Percentiles rank a stretch among this genome's conserved stretches.
These are phyloP conservation scores for Daedaleopsis nitida DNA, from an alignment of 768 basidiomycete species.

Conservation along the genomic window DNA sequence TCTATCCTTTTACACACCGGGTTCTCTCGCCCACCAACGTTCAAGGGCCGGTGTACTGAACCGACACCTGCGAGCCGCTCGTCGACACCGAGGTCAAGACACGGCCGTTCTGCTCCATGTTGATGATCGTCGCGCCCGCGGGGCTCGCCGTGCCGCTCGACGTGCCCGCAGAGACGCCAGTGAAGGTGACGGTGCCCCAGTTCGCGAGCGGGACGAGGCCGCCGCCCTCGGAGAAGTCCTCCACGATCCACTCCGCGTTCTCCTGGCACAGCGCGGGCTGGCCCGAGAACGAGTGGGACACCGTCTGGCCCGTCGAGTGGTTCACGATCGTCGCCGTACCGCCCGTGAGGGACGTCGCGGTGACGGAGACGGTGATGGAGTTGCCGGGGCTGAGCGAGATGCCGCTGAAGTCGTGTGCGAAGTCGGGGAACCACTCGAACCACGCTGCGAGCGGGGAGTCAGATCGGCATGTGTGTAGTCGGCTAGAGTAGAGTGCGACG, in stretches of 20 bases:
- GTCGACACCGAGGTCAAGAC: conserved; percentile 34
- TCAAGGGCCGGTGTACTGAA: conserved; percentile 24
- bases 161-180: conserved; percentile 32
- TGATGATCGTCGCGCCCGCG: conserved; percentile 36
- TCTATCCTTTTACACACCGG: too few relatives aligned
- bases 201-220: conserved; percentile 39
- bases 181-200: conserved; percentile 42
- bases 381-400: conserved; percentile 33
- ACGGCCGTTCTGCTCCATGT: conserved; percentile 36
- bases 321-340: conserved; percentile 33
- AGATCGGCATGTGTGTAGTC: not conserved
- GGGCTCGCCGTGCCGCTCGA: conserved; percentile 29
- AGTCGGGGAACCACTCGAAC: conserved; percentile 39
- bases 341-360: conserved; percentile 27
- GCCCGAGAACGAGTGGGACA: conserved; percentile 34
- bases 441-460: conserved; percentile 24
- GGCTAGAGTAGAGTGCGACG: not conserved
- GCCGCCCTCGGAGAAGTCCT: conserved; percentile 31
- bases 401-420: conserved; percentile 36
- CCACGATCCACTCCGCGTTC: conserved; percentile 43
- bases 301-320: conserved; percentile 29
- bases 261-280: conserved; percentile 33
- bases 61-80: conserved; percentile 26
- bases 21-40: not conserved
- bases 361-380: conserved; percentile 32